Conservation (phyloP, 106 monocot genomes). For the Iris macrosiphon region DNA sequence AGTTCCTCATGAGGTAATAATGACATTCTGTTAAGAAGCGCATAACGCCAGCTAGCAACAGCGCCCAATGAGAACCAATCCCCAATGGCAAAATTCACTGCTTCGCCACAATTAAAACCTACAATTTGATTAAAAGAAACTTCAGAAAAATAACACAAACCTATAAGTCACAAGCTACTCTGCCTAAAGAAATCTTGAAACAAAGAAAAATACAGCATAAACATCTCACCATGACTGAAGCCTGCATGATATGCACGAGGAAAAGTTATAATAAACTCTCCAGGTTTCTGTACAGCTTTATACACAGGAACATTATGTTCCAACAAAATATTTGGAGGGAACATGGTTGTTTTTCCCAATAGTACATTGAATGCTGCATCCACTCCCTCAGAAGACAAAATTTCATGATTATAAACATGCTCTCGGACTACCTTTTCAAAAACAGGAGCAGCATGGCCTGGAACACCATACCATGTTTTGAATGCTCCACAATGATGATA, state of each 20-base stretch:
- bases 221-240: conserved; percentile 76
- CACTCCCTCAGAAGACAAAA: conserved; percentile 51
- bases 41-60: conserved; percentile 71
- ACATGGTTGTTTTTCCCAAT: conserved; percentile 91
- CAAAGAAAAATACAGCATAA: background rate
- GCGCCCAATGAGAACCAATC: conserved; percentile 90
- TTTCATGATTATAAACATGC: conserved; percentile 64
- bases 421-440: conserved; percentile 69
- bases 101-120: conserved; percentile 99
- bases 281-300: conserved; percentile 88
- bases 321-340: conserved; percentile 79
- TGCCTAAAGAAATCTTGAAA: too few relatives aligned
- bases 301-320: conserved; percentile 86
- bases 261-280: conserved; percentile 90
- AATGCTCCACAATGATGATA: conserved; percentile 98
- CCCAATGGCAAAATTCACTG: conserved; percentile 92
- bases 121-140: background rate
- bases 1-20: conserved; percentile 86
- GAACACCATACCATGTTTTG: conserved; percentile 98
- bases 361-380: conserved; percentile 85
- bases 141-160: background rate
- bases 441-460: conserved; percentile 68
- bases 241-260: conserved; percentile 97
- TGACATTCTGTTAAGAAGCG: conserved; percentile 64
- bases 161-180: background rate